These are phyloP conservation scores for Glycine latifolia DNA, from an alignment of 306 rosid species.

Conservation along the genomic window DNA sequence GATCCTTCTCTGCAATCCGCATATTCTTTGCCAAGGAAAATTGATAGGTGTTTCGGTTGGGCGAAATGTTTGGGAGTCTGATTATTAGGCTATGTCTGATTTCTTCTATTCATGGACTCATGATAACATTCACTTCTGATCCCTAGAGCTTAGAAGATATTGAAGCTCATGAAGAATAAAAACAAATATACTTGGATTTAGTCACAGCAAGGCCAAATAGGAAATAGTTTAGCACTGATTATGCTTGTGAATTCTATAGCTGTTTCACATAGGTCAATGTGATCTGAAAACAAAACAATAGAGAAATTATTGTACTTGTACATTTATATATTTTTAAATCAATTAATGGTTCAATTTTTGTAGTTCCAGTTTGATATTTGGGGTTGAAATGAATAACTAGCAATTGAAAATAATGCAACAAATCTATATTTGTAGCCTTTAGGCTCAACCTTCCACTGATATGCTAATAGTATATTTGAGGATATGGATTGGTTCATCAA, in stretches of 20 bases:
- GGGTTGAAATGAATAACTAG: neutral
- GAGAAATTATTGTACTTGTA: constrained; percentile 20
- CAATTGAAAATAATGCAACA: neutral
- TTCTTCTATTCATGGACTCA: neutral
- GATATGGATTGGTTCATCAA: neutral
- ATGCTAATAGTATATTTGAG: neutral
- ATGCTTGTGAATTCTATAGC: constrained; percentile 28
- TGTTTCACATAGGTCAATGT: constrained; percentile 19
- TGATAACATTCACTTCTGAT: constrained; percentile 28
- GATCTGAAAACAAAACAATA: neutral
- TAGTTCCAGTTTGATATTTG: neutral
- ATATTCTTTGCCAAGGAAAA: constrained; percentile 70
- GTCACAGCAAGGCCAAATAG: constrained; percentile 18
- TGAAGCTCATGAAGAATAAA: constrained; percentile 31
- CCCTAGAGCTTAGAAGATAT: neutral
- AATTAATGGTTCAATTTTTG: constrained; percentile 28
- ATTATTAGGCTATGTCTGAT: constrained; percentile 22
- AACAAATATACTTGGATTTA: neutral
- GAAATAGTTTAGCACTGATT: constrained; percentile 37
- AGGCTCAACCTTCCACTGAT: neutral
- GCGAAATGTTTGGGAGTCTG: constrained; percentile 57
- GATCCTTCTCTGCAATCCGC: constrained; percentile 61
- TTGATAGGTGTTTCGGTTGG: constrained; percentile 52
- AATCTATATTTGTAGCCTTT: neutral
- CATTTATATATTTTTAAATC: constrained; percentile 25